Evolutionary conservation across 2,329 filamentous ascomycete species (phyloP).

Genomic region (Paraphoma chrysanthemicola): DNA sequence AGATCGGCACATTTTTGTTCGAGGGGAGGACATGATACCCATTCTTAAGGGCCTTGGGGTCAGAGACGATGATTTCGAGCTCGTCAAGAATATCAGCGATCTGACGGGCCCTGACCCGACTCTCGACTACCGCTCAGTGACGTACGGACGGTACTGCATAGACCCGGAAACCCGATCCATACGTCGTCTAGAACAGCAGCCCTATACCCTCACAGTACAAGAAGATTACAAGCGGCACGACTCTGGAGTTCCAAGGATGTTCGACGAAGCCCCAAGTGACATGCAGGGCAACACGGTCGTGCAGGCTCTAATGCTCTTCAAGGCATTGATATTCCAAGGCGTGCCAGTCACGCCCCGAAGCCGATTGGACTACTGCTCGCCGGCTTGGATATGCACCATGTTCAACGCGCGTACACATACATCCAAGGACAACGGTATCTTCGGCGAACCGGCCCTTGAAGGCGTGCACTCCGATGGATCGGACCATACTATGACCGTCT

Average conservation of each 20-base stretch:
- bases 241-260: constrained; percentile 2
- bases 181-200: neutral
- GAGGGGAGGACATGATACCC: constrained; percentile 2
- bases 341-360: constrained; percentile 1
- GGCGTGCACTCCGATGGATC: constrained; percentile 2
- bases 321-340: constrained; percentile 2
- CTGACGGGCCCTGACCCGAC: constrained; percentile 4
- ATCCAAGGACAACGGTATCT: neutral
- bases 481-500: constrained; percentile 5
- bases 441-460: constrained; percentile 5
- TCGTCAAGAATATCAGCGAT: constrained; percentile 3
- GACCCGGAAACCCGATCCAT: constrained; percentile 6
- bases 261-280: constrained; percentile 2
- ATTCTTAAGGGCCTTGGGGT: constrained; percentile 3
- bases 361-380: neutral
- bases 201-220: constrained; percentile 3
- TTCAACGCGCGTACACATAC: constrained; percentile 7
- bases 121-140: constrained; percentile 3
- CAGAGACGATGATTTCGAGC: constrained; percentile 3
- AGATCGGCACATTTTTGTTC: constrained; percentile 1
- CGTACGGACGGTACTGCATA: constrained; percentile 3
- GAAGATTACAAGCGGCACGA: constrained; percentile 7
- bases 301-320: constrained; percentile 5
- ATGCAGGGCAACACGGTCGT: constrained; percentile 8
- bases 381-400: constrained; percentile 3